Conservation (phyloP, 2,329 filamentous ascomycete species). For the Claviceps maximensis region DNA sequence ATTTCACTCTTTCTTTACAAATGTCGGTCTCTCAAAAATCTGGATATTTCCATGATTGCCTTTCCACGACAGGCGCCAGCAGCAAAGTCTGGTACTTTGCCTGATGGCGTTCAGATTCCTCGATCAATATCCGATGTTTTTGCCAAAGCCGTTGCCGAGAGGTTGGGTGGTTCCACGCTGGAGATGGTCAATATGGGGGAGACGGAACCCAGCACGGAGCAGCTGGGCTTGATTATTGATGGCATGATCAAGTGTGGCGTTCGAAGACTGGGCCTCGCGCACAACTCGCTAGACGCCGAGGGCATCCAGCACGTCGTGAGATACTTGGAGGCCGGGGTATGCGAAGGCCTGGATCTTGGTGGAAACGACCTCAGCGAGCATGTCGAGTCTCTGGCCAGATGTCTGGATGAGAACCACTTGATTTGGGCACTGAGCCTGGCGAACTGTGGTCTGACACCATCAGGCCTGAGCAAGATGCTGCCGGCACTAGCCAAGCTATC, state of each 20-base stretch:
- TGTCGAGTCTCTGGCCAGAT: conserved; percentile 38
- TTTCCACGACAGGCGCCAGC: conserved; percentile 44
- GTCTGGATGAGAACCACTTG: conserved; percentile 39
- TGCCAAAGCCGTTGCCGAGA: conserved; percentile 60
- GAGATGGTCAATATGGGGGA: conserved; percentile 76
- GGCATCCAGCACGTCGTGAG: conserved; percentile 63
- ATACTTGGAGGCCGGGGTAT: conserved; percentile 64
- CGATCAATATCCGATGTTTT: conserved; percentile 45
- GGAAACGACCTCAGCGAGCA: conserved; percentile 60
- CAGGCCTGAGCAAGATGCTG: conserved; percentile 60
- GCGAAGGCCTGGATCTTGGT: conserved; percentile 78
- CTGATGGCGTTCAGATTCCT: conserved; percentile 22
- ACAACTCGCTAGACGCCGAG: conserved; percentile 62
- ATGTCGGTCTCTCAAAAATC: conserved; percentile 69
- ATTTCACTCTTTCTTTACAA: conserved; percentile 83
- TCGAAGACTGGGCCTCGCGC: conserved; percentile 66
- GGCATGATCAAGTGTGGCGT: conserved; percentile 69
- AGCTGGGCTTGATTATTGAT: conserved; percentile 66
- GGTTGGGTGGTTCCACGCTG: conserved; percentile 60
- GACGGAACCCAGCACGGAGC: conserved; percentile 57
- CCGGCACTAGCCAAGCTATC: conserved; percentile 57
- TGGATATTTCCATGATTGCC: conserved; percentile 75
- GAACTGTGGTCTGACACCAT: conserved; percentile 66
- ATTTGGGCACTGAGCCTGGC: conserved; percentile 77
- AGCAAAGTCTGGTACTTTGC: conserved; percentile 16